phyloP scores from a whole-genome alignment of 805 yeast genomes.

The Alloascoidea hylecoeti region DNA sequence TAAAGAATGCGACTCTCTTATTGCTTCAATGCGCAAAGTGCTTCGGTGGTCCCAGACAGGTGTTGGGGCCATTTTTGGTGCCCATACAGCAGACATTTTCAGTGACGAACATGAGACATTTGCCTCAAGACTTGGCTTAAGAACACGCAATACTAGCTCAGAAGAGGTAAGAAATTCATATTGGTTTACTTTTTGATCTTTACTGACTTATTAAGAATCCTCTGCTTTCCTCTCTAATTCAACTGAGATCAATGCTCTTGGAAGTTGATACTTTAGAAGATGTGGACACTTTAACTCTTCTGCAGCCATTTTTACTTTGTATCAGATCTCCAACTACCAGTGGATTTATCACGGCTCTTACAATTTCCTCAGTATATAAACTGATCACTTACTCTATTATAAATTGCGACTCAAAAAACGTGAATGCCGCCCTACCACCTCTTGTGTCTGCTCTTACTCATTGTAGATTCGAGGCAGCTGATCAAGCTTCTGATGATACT shows the following conservation, averaged over 20 bases:
- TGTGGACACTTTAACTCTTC: constrained; percentile 56
- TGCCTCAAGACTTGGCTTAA: constrained; percentile 18
- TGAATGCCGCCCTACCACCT: constrained; percentile 46
- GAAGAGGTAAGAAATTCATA: not conserved
- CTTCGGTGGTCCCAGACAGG: constrained; percentile 65
- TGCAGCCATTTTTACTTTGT: constrained; percentile 79
- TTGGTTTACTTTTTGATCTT: constrained; percentile 9
- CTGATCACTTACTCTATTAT: constrained; percentile 60
- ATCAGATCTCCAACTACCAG: constrained; percentile 76
- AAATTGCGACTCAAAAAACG: constrained; percentile 34
- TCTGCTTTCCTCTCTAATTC: constrained; percentile 65
- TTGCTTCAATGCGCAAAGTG: constrained; percentile 82
- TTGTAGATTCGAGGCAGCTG: constrained; percentile 92
- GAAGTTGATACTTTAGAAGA: constrained; percentile 35
- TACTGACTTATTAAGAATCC: constrained; percentile 33
- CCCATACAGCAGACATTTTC: constrained; percentile 35
- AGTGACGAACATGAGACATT: constrained; percentile 26
- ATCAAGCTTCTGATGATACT: constrained; percentile 84
- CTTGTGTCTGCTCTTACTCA: constrained; percentile 71
- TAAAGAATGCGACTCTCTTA: constrained; percentile 75
- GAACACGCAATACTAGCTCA: constrained; percentile 8
- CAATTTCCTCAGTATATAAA: constrained; percentile 63
- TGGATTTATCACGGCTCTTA: constrained; percentile 73
- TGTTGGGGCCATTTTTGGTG: constrained; percentile 75
- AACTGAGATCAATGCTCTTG: constrained; percentile 56